Base-by-base conservation (phyloP, 1,284 basidiomycete genomes). In the Ceratobasidium papillatum region DNA sequence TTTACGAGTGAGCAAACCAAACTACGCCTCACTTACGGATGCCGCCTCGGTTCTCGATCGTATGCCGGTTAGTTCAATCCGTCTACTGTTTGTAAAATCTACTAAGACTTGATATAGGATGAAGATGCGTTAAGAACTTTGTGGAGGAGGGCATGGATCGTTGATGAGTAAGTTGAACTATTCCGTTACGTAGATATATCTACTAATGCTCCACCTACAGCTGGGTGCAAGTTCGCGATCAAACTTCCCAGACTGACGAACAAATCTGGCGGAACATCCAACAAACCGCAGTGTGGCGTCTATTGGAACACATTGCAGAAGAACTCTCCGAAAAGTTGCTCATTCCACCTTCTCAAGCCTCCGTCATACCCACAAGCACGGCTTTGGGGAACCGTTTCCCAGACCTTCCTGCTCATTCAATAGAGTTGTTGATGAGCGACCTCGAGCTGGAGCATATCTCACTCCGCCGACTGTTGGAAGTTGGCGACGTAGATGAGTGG, bases 1-100 rank as follows among this genome's bases (percentile, higher is more conserved):
- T 5, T 79, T 94, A 74, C 54, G 68, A 5, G 45, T 72, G 17
- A 72, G 68, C 45, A 92, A 92, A 79, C 68, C 74, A n/a, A 41
- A 41, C 19, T 63, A 59, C 22, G 49, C 59, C 32, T 56, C 61
- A 19, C 51, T 72, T 36, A 76, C 45, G 22, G 68, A 76, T 34
- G 76, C 74, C 7, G 69, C 63, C 38, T 75, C 59, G 14, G 74
- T 75, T 34, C 65, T 74, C 25, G 52, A 63, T 17, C 59, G 59
- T 9, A 66, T 62, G n/a, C 66, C 47, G 36, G 65, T 68, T 17
- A 65, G 61, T 62, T 47, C 62, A 25, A 61, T 38, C 65, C 25
- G 75, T 65, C 76, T 75, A 25, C 34, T 73, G 3, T 72, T 56
- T 8, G 49, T n/a, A 11, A 72, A 51, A n/a, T 66, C 78, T 32